phyloP scores from a whole-genome alignment of 2,329 filamentous ascomycete species.

The Pseudogymnoascus sp. region DNA sequence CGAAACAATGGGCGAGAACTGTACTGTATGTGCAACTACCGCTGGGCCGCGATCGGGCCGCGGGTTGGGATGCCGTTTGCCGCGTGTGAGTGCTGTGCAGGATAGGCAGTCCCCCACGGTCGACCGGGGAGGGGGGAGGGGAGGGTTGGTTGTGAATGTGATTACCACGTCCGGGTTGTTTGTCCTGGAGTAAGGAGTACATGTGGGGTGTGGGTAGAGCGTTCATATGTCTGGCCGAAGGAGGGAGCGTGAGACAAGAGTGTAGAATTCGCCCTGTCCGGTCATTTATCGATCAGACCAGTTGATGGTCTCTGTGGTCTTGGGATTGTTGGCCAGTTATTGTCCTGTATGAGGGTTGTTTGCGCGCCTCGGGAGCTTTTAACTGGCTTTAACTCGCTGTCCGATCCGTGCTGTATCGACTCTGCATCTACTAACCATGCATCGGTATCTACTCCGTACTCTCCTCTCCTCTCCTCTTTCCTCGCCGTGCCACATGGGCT shows the following conservation, averaged over 20 bases:
- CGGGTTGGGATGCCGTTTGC: neutral
- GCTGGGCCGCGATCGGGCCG: neutral
- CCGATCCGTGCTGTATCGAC: neutral
- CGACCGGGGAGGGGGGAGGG: neutral
- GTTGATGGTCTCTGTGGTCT: neutral
- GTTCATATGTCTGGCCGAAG: neutral
- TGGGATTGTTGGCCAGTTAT: neutral
- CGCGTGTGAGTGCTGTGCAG: neutral
- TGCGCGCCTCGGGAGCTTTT: too few species aligned
- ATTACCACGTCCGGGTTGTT: neutral
- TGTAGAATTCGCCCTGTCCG: neutral
- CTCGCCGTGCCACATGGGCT: neutral
- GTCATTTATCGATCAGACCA: neutral
- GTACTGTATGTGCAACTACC: neutral
- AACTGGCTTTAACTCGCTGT: neutral
- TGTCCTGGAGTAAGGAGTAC: neutral
- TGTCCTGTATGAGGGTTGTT: too few species aligned
- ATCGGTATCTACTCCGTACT: neutral
- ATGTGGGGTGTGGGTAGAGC: too few species aligned
- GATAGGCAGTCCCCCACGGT: neutral
- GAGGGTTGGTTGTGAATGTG: neutral
- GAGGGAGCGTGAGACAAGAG: neutral
- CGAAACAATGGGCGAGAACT: too few species aligned
- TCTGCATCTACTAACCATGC: neutral
- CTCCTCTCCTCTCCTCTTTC: too few species aligned